Conservation (phyloP, 2,329 filamentous ascomycete genomes). For the Curvularia verruculosa region DNA sequence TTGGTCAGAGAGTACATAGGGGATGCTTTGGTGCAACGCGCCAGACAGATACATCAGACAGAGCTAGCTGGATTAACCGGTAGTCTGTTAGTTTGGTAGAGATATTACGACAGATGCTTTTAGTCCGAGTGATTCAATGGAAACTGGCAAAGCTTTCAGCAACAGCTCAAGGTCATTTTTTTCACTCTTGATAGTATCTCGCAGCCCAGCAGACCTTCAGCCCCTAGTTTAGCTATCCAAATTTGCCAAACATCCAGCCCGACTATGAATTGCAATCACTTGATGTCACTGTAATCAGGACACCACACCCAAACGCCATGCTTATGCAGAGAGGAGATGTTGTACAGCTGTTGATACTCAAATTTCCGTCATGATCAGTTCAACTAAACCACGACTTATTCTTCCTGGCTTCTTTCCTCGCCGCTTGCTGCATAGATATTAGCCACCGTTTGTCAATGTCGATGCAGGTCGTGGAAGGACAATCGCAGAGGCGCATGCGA, state of each 20-base stretch:
- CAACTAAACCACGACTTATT: constrained; percentile 31
- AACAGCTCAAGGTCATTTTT: no score
- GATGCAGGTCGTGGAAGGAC: background rate
- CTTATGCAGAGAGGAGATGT: constrained; percentile 22
- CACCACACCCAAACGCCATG: constrained; percentile 16
- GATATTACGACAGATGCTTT: background rate
- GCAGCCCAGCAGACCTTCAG: background rate
- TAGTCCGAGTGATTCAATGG: no score
- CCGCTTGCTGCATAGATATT: constrained; percentile 23
- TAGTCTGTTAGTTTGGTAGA: background rate
- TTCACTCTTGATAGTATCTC: no score
- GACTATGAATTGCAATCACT: background rate
- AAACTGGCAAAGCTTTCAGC: no score
- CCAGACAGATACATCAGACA: background rate
- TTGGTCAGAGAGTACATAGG: background rate
- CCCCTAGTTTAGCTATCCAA: background rate
- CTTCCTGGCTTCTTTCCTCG: constrained; percentile 31
- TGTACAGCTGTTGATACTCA: constrained; percentile 6
- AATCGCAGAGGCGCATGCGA: background rate
- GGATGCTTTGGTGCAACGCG: background rate
- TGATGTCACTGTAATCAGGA: constrained; percentile 3
- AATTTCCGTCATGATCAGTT: background rate
- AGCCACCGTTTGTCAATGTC: constrained; percentile 2
- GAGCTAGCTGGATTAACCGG: background rate
- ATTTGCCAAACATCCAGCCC: background rate